A percentile compares a stretch with the other conserved stretches of the same genome.
Conservation (phyloP, 1,139 yeast species). For the Yamadazyma friedrichii region DNA sequence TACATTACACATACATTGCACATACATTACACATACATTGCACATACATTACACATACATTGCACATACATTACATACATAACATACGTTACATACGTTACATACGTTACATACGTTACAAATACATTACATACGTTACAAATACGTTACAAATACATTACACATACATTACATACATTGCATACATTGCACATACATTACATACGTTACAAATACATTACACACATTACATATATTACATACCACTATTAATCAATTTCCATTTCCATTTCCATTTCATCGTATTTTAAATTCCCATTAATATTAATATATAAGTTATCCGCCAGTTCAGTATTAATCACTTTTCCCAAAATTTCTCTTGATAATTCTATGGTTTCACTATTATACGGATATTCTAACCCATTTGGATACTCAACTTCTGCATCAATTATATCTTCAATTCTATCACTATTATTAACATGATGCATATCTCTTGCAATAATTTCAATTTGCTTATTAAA, state of each 20-base stretch:
- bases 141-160: no score
- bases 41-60: no score
- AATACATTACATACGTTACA: no score
- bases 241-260: neutral
- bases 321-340: constrained; percentile 76
- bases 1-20: no score
- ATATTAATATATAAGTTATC: constrained; percentile 70
- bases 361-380: constrained; percentile 67
- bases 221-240: neutral
- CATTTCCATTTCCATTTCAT: constrained; percentile 4
- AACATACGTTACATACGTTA: no score
- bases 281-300: constrained; percentile 20
- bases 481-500: constrained; percentile 45
- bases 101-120: no score
- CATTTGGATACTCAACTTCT: constrained; percentile 50
- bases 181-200: no score
- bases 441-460: constrained; percentile 18
- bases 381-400: constrained; percentile 62
- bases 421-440: constrained; percentile 25
- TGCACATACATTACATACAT: no score
- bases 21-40: no score
- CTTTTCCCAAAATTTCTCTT: constrained; percentile 65
- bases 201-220: neutral
- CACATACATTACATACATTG: no score
- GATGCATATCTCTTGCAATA: constrained; percentile 40